Evolutionary conservation across 2,329 filamentous ascomycete species (phyloP), one percentile per base, ranked within the genome.

Genomic region (Fusarium ramigenum): DNA sequence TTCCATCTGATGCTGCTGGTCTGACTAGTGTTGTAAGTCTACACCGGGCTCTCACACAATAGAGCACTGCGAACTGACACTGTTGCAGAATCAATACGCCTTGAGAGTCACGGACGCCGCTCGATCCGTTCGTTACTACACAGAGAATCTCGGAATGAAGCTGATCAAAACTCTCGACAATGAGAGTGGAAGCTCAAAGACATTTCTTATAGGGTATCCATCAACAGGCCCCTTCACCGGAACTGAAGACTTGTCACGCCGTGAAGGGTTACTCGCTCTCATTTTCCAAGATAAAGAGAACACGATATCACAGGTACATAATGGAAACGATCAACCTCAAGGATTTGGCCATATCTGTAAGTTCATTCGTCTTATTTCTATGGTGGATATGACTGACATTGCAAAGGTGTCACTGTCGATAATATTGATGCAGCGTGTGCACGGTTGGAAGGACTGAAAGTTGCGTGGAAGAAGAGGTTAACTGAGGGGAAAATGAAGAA

Each of bases 401-500:
- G 2, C 15, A 21, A 15, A 56, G 53, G 53, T 6, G 9, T 44
- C 10, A 11, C 21, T 6, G 53, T 56, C 9, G 53, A 56, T 9
- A 8, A 44, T 19, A 32, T 44, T 15, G 21, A 56, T 7, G 21
- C 37, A 12, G 28, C 53, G 9, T 56, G 53, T 9, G 28, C 16
- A 32, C 36, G 53, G 18, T 21, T 56, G 37, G 53, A 56, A 21
- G 12, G 28, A 16, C 21, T 56, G 21, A 44, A 32, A 5, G 21
- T 25, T 5, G 9, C 5, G 3, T 56, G 53, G 53, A 56, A 56
- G 28, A 56, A 44, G 28, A 56, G 28, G 8, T 28, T 56, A 2
- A 34, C 28, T 9, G 28, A 56, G 6, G 53, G 53, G 21, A 56
- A 44, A 12, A 56, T 56, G 53, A 56, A 56, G 37, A 56, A 44